Base-by-base conservation (phyloP, 306 rosid species). In the Prosopis cineraria region DNA sequence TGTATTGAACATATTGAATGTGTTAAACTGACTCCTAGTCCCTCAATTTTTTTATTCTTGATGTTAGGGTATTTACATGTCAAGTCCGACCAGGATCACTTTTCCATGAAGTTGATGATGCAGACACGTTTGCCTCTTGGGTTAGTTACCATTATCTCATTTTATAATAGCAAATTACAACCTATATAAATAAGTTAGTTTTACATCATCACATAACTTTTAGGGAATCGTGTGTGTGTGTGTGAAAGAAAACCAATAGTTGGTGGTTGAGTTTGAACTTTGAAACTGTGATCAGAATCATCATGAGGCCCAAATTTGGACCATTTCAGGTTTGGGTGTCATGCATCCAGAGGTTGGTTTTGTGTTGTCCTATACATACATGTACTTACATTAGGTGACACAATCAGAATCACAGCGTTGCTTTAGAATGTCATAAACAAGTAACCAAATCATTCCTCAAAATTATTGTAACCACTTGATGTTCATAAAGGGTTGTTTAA, bases 71-170 rank as follows among this genome's bases (percentile, higher is more conserved):
- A 48, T 95, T 87, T 77, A 95, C 99, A 34, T 95, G 99, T 83
- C 90, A 95, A 92, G 97, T 89, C 78, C 98, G 96, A 80, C 98
- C 98, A 22, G 99, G 99, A 43, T 95, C 99, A 17, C 86, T 95
- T 79, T 84, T 69, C 81, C 91, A 88, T 83, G 99, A 95, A 89
- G 77, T 34, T 59, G 93, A 79, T 50, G 99, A 95, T 59, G 99
- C 99, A 25, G 76, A 88, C 63, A 55, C 79, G 63, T 93, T 95
- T 85, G 96, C 98, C 70, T 95, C 97, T 75, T 95, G 99, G 99
- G 99, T 95, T 81, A 87, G 90, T 87, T 68, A 77, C 80, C 65
- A 24, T 33, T 60, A 30, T 80, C 79, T 70, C 75, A 25, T 76
- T 76, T 69, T 24, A 36, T 75, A 52, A 43, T 74, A 40, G 67